These are phyloP conservation scores for Botrytis squamosa DNA, from an alignment of 2,329 filamentous ascomycete species.

Conservation along the genomic window DNA sequence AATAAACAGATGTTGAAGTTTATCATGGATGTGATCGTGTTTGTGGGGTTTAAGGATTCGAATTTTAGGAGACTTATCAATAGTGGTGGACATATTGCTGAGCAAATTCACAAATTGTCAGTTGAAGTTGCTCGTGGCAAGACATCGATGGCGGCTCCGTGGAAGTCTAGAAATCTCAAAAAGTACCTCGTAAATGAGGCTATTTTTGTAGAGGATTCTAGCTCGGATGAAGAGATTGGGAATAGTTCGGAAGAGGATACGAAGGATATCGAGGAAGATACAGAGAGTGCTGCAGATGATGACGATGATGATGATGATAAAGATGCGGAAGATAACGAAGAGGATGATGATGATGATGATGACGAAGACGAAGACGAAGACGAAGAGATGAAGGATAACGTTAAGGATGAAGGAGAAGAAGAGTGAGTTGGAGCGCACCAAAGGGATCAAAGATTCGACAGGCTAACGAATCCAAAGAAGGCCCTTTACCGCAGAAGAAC, in stretches of 20 bases:
- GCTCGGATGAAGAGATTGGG: neutral
- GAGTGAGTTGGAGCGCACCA: neutral
- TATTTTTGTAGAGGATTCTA: neutral
- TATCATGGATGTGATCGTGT: slow-evolving; percentile 19
- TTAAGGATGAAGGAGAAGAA: neutral
- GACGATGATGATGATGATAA: slow-evolving; percentile 59
- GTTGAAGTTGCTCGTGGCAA: neutral
- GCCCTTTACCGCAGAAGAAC: neutral
- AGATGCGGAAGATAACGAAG: slow-evolving; percentile 42
- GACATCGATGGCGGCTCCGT: neutral
- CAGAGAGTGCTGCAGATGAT: slow-evolving; percentile 67
- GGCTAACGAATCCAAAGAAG: neutral
- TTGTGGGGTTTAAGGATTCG: neutral
- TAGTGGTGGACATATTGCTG: neutral
- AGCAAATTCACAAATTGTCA: neutral
- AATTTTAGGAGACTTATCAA: neutral
- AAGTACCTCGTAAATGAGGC: slow-evolving; percentile 1
- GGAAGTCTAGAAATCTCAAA: neutral
- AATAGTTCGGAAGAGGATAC: neutral
- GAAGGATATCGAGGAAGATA: neutral
- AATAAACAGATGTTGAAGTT: slow-evolving; percentile 22
- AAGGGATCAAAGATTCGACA: no score
- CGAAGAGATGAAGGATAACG: slow-evolving; percentile 50
- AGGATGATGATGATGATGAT: slow-evolving; percentile 51
- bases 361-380: neutral